A percentile compares a stretch with the other conserved stretches of the same genome.
phyloP scores from a whole-genome alignment of 108 stramenopile genomes.

The Ochromonas danica region DNA sequence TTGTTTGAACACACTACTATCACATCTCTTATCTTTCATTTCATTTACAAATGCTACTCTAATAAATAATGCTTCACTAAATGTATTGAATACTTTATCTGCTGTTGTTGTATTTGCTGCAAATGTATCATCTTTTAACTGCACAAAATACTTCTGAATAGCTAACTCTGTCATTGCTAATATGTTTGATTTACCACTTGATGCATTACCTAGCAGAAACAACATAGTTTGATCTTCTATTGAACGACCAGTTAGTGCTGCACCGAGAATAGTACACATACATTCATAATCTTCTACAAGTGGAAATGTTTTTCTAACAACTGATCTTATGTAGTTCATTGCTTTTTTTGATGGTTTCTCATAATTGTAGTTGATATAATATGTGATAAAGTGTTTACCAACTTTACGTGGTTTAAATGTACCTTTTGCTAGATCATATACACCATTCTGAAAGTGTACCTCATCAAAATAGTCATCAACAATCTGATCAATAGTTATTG shows the following conservation, averaged over 20 bases:
- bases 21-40: not conserved
- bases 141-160: not conserved
- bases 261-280: not conserved
- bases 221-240: not conserved
- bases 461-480: not conserved
- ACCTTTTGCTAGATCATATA: not conserved
- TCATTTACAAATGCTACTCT: not conserved
- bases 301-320: constrained; percentile 5
- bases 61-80: not conserved
- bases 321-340: not conserved
- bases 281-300: constrained; percentile 11
- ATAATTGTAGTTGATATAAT: not conserved
- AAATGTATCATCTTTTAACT: constrained; percentile 24
- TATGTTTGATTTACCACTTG: not conserved
- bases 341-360: constrained; percentile 5
- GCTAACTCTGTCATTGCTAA: not conserved
- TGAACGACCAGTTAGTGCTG: not conserved
- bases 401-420: constrained; percentile 1
- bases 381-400: constrained; percentile 3
- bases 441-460: constrained; percentile 18
- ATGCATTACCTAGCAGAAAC: not conserved
- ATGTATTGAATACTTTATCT: not conserved
- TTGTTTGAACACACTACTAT: not conserved
- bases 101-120: not conserved
- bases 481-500: constrained; percentile 10